Percentiles rank a stretch among this genome's conserved stretches.
These are phyloP conservation scores for Rhizoclosmatium sp. DNA, from an alignment of 192 early-diverging fungal genomes.

Conservation along the genomic window DNA sequence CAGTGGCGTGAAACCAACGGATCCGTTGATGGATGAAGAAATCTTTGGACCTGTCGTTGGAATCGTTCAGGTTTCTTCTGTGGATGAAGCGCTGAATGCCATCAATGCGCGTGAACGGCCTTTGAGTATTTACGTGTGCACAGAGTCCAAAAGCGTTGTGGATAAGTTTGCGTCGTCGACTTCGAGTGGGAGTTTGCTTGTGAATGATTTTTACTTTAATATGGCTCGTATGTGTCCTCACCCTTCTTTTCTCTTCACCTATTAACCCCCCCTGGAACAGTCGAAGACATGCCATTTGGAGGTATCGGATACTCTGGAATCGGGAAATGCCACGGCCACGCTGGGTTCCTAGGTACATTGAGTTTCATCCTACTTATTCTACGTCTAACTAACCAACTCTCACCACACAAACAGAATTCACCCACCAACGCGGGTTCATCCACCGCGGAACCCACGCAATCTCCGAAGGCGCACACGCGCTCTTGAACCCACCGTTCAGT, in stretches of 20 bases:
- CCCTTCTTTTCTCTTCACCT: not conserved
- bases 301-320: constrained; percentile 87
- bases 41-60: constrained; percentile 94
- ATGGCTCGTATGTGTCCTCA: constrained; percentile 54
- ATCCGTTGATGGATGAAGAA: constrained; percentile 70
- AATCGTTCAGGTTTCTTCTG: constrained; percentile 60
- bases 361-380: not conserved
- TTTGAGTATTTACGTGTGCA: constrained; percentile 77
- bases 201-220: constrained; percentile 85
- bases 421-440: constrained; percentile 23
- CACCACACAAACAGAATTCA: constrained; percentile 58
- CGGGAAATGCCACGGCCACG: constrained; percentile 54
- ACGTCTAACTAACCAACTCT: constrained; percentile 69
- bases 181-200: constrained; percentile 73
- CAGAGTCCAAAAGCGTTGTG: constrained; percentile 52
- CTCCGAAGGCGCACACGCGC: not conserved
- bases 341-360: not conserved
- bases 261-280: constrained; percentile 12
- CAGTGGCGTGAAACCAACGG: constrained; percentile 34
- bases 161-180: constrained; percentile 71
- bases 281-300: constrained; percentile 79
- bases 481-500: constrained; percentile 10
- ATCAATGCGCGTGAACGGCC: constrained; percentile 34
- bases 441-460: not conserved
- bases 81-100: constrained; percentile 48